Evolutionary conservation across 306 rosid species (phyloP).

Genomic region (Citrullus colocynthis): DNA sequence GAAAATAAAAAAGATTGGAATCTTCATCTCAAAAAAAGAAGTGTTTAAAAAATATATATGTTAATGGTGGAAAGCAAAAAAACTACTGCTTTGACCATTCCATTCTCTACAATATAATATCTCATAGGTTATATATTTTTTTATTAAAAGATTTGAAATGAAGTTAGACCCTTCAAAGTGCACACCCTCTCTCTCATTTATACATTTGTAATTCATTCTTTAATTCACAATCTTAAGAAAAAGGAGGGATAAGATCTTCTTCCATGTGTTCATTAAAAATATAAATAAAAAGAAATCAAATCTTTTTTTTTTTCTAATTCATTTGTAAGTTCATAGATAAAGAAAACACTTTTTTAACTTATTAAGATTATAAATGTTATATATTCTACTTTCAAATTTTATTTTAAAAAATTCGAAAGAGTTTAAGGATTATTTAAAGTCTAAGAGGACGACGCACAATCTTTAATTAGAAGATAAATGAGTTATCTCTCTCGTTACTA

Average conservation of each 20-base stretch:
- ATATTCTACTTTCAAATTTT: too few relatives aligned
- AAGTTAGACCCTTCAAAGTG: constrained; percentile 32
- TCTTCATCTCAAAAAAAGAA: constrained; percentile 33
- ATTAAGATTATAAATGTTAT: too few relatives aligned
- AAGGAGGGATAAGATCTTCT: neutral
- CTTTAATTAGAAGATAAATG: too few relatives aligned
- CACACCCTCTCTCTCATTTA: constrained; percentile 5
- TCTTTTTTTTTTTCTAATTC: too few relatives aligned
- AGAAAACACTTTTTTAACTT: too few relatives aligned
- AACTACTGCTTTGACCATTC: constrained; percentile 39
- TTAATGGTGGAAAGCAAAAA: constrained; percentile 7
- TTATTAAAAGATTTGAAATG: constrained; percentile 4
- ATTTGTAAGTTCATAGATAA: neutral
- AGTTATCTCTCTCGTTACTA: too few relatives aligned
- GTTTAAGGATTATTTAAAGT: too few relatives aligned
- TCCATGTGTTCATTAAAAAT: neutral
- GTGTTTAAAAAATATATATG: constrained; percentile 3
- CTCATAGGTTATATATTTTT: neutral
- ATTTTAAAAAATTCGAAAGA: too few relatives aligned
- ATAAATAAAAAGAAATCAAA: neutral
- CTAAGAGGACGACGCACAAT: too few relatives aligned
- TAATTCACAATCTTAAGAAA: neutral
- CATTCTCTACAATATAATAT: constrained; percentile 16
- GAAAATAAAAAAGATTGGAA: constrained; percentile 40
- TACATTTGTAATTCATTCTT: neutral